Evolutionary conservation across 352 stramenopile genomes (phyloP), one percentile per base, ranked within the genome.

Genomic region (Halophytophthora batemanensis): DNA sequence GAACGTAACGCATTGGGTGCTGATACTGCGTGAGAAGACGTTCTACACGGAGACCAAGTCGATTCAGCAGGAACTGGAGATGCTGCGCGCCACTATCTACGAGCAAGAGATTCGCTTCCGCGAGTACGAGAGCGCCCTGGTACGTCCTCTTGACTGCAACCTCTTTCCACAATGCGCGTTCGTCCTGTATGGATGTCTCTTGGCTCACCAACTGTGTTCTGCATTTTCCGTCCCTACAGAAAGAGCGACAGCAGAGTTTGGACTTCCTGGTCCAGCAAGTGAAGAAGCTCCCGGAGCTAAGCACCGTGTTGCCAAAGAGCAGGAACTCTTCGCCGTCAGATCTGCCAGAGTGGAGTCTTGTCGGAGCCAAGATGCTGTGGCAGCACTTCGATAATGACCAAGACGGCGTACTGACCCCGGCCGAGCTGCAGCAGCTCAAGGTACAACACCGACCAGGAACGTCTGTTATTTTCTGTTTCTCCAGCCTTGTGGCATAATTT

Each of bases 31-130:
- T 14, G 46, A 10, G 2, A 45, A 87, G 76, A 61, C 69, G 12
- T 87, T 87, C 45, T 88, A 85, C 29, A 54, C 53, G 14, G 72
- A 86, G 41, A 82, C 71, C 11, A 71, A 67, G 22, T 63, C 63
- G 1, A 64, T 83, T 12, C 63, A 77, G 29, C 53, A 83, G 19
- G 70, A 86, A 48, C 39, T 88, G 11, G 70, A 86, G 17, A 80
- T 71, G 60, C 65, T 88, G 18, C 73, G 69, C 39, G 62, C 60
- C 19, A 78, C 72, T 14, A 69, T 88, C 42, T 88, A 86, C 49
- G 72, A 78, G 38, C 77, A 86, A 61, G 73, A 84, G 54, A 54
- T 78, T 17, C 56, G 64, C 2, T 61, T 83, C 28, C 69, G 69
- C 6, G 67, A 81, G 18, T 64, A 72, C 17, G 73, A 87, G 36